Evolutionary conservation across 441 rosid genomes (phyloP), one percentile per base, ranked within the genome.

Genomic region (Erysimum pusillum): DNA sequence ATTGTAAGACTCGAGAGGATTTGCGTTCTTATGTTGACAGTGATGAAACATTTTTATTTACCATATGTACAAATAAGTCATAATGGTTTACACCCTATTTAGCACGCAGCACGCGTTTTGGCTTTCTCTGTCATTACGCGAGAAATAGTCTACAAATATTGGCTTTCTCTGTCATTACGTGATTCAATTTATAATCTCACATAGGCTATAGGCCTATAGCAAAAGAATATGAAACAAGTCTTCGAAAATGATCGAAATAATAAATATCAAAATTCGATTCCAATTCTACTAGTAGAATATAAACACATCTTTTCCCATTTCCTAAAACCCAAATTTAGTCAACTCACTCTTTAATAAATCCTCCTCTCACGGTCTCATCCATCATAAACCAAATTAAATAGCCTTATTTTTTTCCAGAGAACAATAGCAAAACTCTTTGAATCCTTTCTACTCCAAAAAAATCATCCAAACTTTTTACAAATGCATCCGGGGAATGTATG

Each of bases 401-500:
- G 17, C 34, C 52, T 41, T 74, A 12, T 10, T 56, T 8, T 36
- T 49, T 12, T 1, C 8, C 6, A 10, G 6, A 57, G 9, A 46
- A 57, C 58, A 15, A 15, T 9, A 22, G 1, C 7, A 76, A 20
- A 70, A 36, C 62, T 64, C 67, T 64, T 39, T 28, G 6, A 6
- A 20, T 70, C 75, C 39, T 31, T 35, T 41, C 13, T 41, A 17
- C 46, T 76, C 25, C 20, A 6, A 46, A 56, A 32, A 18, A 70
- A 31, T 15, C 69, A 32, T 53, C 70, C 15, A 63, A 41, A 6
- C 9, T 58, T 51, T 22, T 34, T 34, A 1, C 66, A 71, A 32
- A 90, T 92, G 97, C 88, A 86, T 49, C 82, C 89, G 0, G 76
- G 86, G 38, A 87, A 90, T 71, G 85, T 87, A 53, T 91, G 98